phyloP scores from a whole-genome alignment of 1,284 basidiomycete species.

The Pholiota adiposa region DNA sequence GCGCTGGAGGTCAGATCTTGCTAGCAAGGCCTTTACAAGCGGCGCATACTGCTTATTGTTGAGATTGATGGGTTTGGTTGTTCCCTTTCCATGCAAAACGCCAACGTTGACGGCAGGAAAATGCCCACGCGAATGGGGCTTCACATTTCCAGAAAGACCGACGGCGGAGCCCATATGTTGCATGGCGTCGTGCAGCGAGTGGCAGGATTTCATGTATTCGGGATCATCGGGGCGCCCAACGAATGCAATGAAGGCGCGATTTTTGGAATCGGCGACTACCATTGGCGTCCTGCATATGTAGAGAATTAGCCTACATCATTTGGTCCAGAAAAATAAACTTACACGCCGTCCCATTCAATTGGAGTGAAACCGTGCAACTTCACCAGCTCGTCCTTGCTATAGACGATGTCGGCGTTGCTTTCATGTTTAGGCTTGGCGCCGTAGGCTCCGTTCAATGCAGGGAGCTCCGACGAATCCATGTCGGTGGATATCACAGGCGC shows the following conservation, averaged over 20 bases:
- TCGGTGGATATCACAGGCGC: background rate
- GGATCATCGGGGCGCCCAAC: background rate
- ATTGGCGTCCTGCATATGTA: background rate
- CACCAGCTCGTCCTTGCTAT: background rate
- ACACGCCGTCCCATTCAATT: background rate
- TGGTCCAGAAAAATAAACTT: background rate
- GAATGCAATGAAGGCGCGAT: background rate
- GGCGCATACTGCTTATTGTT: background rate
- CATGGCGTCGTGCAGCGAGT: background rate
- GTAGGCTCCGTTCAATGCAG: background rate
- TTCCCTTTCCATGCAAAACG: constrained; percentile 5
- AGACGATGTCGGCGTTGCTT: background rate
- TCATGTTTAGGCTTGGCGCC: background rate
- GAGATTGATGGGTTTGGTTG: background rate
- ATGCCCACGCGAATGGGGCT: constrained; percentile 1
- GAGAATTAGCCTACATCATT: background rate
- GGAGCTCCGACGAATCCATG: background rate
- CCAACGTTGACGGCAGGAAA: constrained; percentile 13
- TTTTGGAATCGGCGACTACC: background rate
- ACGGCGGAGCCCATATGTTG: background rate
- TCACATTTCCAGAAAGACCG: background rate
- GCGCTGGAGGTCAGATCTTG: background rate
- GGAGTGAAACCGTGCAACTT: background rate
- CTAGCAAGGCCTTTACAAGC: background rate
- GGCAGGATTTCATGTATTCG: background rate